Evolutionary conservation across 2,329 filamentous ascomycete species (phyloP).

Genomic region (Pseudogymnoascus sp.): DNA sequence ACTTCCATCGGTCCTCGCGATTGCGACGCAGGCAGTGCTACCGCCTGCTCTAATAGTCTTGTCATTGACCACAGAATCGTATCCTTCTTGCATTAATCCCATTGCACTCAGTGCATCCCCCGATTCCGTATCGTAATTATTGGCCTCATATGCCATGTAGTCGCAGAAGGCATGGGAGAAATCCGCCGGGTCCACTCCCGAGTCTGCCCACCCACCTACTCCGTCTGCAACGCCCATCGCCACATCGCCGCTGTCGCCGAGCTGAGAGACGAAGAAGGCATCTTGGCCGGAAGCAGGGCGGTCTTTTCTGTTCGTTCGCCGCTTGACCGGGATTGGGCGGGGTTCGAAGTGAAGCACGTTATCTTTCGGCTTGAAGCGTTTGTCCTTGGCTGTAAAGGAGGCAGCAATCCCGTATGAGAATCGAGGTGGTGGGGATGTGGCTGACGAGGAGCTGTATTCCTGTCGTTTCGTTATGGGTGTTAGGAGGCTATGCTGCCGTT

Average conservation of each 20-base stretch:
- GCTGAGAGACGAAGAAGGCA: constrained; percentile 82
- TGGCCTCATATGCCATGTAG: constrained; percentile 77
- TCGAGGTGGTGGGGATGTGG: background rate
- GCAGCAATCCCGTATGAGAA: constrained; percentile 66
- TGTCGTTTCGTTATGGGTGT: background rate
- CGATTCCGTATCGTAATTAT: constrained; percentile 21
- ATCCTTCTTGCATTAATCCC: constrained; percentile 72
- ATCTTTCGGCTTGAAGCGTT: constrained; percentile 57
- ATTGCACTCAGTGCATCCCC: constrained; percentile 48
- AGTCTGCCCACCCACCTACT: constrained; percentile 91
- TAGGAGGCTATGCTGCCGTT: background rate
- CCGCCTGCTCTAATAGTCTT: constrained; percentile 70
- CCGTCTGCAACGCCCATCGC: constrained; percentile 90
- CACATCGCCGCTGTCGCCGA: constrained; percentile 65
- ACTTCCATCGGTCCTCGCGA: constrained; percentile 64
- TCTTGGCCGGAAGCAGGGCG: constrained; percentile 84
- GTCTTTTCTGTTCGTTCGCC: constrained; percentile 15
- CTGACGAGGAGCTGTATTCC: background rate
- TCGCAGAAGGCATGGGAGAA: constrained; percentile 92
- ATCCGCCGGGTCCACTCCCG: constrained; percentile 86
- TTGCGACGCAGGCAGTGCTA: constrained; percentile 84
- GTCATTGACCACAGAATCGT: constrained; percentile 73
- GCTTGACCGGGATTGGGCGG: constrained; percentile 17
- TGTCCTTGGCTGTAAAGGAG: constrained; percentile 68
- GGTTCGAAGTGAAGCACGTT: constrained; percentile 70